These are phyloP conservation scores for Xylaria sp. DNA, from an alignment of 2,329 filamentous ascomycete genomes.

Conservation along the genomic window DNA sequence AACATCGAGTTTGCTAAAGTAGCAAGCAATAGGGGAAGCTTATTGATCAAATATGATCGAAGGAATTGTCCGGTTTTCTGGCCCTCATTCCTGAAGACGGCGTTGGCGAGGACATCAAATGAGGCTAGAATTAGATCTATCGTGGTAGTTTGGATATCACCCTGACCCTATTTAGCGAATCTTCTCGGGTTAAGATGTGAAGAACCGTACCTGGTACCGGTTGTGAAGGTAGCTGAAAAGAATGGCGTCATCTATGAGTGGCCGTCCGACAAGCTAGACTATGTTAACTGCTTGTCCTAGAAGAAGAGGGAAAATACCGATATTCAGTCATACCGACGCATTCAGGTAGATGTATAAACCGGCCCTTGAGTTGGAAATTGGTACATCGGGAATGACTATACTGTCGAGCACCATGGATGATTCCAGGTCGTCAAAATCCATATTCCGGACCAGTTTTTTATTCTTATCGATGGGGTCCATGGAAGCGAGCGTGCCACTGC, in stretches of 20 bases:
- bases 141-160: constrained; percentile 79
- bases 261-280: constrained; percentile 79
- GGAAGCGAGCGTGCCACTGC: constrained; percentile 65
- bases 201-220: constrained; percentile 75
- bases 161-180: constrained; percentile 59
- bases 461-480: constrained; percentile 66
- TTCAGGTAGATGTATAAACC: constrained; percentile 89
- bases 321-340: constrained; percentile 70
- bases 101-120: constrained; percentile 90
- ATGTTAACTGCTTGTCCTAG: constrained; percentile 43
- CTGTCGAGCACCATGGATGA: constrained; percentile 67
- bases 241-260: constrained; percentile 82
- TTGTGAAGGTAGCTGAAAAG: constrained; percentile 86
- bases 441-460: constrained; percentile 59
- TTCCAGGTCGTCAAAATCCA: constrained; percentile 68
- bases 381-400: constrained; percentile 71
- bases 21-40: constrained; percentile 66
- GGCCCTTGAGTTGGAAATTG: constrained; percentile 78
- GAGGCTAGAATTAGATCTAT: constrained; percentile 87
- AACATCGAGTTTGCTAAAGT: constrained; percentile 72
- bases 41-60: constrained; percentile 85
- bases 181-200: background rate
- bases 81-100: constrained; percentile 74
- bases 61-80: constrained; percentile 75
- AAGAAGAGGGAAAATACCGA: background rate